Evolutionary conservation across 345 rosid species (phyloP).

Genomic region (Geranium rotundifolium): DNA sequence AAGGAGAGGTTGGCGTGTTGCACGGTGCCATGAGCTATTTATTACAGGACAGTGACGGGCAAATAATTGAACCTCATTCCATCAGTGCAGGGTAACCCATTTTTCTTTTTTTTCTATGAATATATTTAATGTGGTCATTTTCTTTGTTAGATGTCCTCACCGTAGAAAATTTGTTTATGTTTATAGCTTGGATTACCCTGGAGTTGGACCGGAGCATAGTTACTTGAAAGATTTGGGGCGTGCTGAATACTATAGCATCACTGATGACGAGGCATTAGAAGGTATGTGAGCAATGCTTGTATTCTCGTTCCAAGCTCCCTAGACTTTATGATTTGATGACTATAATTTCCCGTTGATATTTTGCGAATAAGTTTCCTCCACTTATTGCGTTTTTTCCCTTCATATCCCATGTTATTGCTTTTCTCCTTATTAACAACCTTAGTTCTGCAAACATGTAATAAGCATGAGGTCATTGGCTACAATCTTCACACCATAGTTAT

Average conservation of each 20-base stretch:
- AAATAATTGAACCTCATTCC: slow-evolving; percentile 86
- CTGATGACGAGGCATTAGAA: slow-evolving; percentile 85
- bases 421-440: no score
- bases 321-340: no score
- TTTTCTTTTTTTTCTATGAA: background rate
- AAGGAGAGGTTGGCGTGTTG: slow-evolving; percentile 83
- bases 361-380: no score
- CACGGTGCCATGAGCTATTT: slow-evolving; percentile 98
- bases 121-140: background rate
- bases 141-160: slow-evolving; percentile 1
- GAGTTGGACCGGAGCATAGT: slow-evolving; percentile 98
- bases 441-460: no score
- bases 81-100: slow-evolving; percentile 73
- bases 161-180: background rate
- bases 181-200: slow-evolving; percentile 87
- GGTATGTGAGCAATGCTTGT: slow-evolving; percentile 39
- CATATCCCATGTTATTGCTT: no score
- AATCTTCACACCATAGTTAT: no score
- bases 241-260: slow-evolving; percentile 69
- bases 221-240: slow-evolving; percentile 78
- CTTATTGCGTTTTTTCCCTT: no score
- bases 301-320: background rate
- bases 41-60: slow-evolving; percentile 86
- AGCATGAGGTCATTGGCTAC: no score
- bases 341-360: no score